These are phyloP conservation scores for Dactylellina haptotyla DNA, from an alignment of 2,329 filamentous ascomycete genomes.

Conservation along the genomic window DNA sequence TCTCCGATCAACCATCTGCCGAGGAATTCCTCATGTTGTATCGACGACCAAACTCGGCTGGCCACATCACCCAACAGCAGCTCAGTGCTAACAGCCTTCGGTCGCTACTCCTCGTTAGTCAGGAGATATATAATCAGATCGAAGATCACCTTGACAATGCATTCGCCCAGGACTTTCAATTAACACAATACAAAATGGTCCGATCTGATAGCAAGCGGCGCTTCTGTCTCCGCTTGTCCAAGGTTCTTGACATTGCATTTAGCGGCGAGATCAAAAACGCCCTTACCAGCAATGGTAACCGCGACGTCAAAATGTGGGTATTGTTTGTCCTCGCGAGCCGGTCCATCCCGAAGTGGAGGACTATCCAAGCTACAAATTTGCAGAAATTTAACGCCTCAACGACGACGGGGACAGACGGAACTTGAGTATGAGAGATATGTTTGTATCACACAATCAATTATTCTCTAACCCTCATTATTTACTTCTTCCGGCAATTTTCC, in stretches of 20 bases:
- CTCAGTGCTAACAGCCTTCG: neutral
- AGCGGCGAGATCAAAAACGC: neutral
- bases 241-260: neutral
- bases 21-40: neutral
- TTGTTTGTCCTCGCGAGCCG: neutral
- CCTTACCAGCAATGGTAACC: neutral
- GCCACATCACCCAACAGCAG: neutral
- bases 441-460: too few species aligned
- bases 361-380: neutral
- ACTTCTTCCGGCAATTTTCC: too few species aligned
- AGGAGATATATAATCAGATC: neutral
- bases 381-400: too few species aligned
- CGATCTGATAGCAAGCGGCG: slow-evolving; percentile 5
- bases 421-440: too few species aligned
- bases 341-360: neutral
- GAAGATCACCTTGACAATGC: neutral
- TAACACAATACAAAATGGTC: neutral
- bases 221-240: neutral
- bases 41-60: neutral
- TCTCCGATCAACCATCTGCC: neutral
- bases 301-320: neutral
- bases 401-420: neutral
- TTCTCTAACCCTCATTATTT: too few species aligned
- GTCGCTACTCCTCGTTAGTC: neutral
- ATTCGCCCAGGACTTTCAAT: neutral